Base-by-base conservation (phyloP, 352 stramenopile species). In the Phytophthora megakarya region DNA sequence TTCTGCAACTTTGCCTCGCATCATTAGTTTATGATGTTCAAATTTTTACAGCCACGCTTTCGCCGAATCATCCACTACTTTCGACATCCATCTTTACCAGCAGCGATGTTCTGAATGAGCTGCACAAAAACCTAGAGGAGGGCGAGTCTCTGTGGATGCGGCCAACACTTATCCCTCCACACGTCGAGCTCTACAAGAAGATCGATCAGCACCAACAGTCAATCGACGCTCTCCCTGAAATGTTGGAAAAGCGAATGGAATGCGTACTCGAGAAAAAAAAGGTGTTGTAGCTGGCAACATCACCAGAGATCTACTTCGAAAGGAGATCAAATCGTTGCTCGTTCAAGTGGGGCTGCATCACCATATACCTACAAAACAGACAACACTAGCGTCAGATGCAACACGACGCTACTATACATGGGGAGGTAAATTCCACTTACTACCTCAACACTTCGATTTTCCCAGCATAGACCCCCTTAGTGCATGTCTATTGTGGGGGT, bases 1-100 rank as follows among this genome's bases (percentile, higher is more conserved):
- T 50, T 55, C 28, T 35, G 19, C 32, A 22, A 18, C 42, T 67
- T 3, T 67, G 44, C 12, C 32, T 67, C 12, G 60, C 50, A 8
- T 61, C 50, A 10, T 11, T 58, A 1, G 51, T 47, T 8, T 37
- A 42, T 6, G n/a, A n/a, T n/a, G n/a, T n/a, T n/a, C n/a, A n/a
- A n/a, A n/a, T n/a, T n/a, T n/a, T n/a, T n/a, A n/a, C n/a, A n/a
- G n/a, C n/a, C 59, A 61, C 21, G 25, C 42, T n/a, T 61, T 25
- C 22, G 45, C 28, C 33, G 22, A 18, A 38, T 46, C n/a, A 40
- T 6, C n/a, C n/a, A n/a, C n/a, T n/a, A n/a, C n/a, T n/a, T n/a
- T n/a, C n/a, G n/a, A n/a, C n/a, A n/a, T n/a, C n/a, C n/a, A n/a
- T n/a, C n/a, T n/a, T n/a, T n/a, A n/a, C n/a, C n/a, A n/a, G n/a